These are phyloP conservation scores for Lipomyces japonicus DNA, from an alignment of 805 yeast species.

Conservation along the genomic window DNA sequence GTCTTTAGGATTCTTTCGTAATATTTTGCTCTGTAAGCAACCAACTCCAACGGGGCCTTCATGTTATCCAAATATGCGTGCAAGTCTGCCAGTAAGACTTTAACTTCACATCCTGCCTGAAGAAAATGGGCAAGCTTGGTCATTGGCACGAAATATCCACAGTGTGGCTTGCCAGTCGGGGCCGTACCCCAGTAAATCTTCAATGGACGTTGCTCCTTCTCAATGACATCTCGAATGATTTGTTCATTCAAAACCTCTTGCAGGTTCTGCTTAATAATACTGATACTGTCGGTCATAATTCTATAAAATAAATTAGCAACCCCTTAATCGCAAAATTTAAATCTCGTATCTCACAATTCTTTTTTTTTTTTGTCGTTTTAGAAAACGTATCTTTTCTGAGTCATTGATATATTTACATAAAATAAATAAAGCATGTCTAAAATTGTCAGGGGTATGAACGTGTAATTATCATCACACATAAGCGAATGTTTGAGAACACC, in stretches of 20 bases:
- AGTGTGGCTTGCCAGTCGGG: slow-evolving; percentile 97
- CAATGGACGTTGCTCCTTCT: slow-evolving; percentile 74
- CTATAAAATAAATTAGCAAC: too few relatives aligned
- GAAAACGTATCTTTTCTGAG: too few relatives aligned
- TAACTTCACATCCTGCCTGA: slow-evolving; percentile 94
- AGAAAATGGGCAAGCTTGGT: slow-evolving; percentile 90
- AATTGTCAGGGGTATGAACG: too few relatives aligned
- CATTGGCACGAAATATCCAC: slow-evolving; percentile 98
- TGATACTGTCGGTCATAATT: slow-evolving; percentile 40
- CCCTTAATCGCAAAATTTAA: too few relatives aligned
- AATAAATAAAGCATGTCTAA: not conserved
- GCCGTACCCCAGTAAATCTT: slow-evolving; percentile 99
- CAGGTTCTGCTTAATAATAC: slow-evolving; percentile 74
- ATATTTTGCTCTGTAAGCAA: slow-evolving; percentile 81
- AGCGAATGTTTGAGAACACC: too few relatives aligned
- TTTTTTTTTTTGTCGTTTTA: too few relatives aligned
- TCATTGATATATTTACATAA: not conserved
- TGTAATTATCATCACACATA: too few relatives aligned
- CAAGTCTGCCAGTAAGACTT: slow-evolving; percentile 85
- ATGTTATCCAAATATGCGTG: slow-evolving; percentile 97
- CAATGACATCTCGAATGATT: slow-evolving; percentile 78
- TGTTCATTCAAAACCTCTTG: slow-evolving; percentile 90
- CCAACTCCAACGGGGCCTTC: slow-evolving; percentile 96
- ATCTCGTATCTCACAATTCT: too few relatives aligned
- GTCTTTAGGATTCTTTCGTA: slow-evolving; percentile 82